Percentiles rank a stretch among this genome's conserved stretches.
These are phyloP conservation scores for Colletotrichum cereale DNA, from an alignment of 2,329 filamentous ascomycete species.

Conservation along the genomic window DNA sequence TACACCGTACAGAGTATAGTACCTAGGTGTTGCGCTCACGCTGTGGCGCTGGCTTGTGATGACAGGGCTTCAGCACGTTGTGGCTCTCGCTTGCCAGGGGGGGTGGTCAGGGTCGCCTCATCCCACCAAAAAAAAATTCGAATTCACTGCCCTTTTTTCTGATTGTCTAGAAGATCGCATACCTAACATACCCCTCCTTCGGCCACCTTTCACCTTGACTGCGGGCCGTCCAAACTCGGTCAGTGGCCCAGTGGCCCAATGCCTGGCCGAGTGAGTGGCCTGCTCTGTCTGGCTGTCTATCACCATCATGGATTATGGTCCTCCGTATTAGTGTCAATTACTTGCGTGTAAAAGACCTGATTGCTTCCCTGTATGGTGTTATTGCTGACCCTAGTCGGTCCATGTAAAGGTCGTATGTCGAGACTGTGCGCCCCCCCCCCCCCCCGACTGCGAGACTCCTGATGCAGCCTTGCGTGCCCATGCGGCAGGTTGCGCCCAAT, in stretches of 20 bases:
- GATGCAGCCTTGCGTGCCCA: conserved; percentile 26
- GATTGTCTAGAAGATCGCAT: conserved; percentile 8
- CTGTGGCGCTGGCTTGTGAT: conserved; percentile 32
- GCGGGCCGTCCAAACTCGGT: conserved; percentile 23
- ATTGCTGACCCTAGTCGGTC: conserved; percentile 27
- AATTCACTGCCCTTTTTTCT: background rate
- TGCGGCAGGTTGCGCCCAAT: conserved; percentile 35
- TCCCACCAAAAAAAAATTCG: conserved; percentile 26
- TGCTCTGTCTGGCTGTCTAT: background rate
- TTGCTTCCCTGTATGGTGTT: conserved; percentile 21
- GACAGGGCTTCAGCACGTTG: conserved; percentile 28
- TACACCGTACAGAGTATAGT: no score
- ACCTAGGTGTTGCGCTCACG: background rate
- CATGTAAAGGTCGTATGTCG: conserved; percentile 1
- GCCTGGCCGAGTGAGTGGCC: background rate
- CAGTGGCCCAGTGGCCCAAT: conserved; percentile 4
- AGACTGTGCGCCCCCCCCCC: conserved; percentile 20
- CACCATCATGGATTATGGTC: background rate
- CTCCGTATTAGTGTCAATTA: background rate
- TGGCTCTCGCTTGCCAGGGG: conserved; percentile 37
- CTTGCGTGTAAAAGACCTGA: conserved; percentile 2
- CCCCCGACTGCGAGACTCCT: conserved; percentile 8
- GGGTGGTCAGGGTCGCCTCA: background rate
- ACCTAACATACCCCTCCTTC: background rate
- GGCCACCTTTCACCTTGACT: background rate